A percentile compares a stretch with the other conserved stretches of the same genome.
Evolutionary conservation across 345 rosid genomes (phyloP).

Genomic region (Camelina hispida): DNA sequence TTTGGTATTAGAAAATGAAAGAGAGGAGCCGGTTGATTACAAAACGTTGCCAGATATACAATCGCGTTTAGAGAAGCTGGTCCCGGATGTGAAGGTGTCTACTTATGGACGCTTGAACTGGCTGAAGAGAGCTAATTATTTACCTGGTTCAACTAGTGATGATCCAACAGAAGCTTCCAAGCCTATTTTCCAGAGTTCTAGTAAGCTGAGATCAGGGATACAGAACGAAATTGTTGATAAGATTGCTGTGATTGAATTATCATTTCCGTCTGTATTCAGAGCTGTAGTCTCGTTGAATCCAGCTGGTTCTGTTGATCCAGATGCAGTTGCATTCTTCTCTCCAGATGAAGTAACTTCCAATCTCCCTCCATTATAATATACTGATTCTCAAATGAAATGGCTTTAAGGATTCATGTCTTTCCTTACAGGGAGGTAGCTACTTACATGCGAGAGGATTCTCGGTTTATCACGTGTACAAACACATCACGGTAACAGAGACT

Average conservation of each 20-base stretch:
- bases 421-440: slow-evolving; percentile 80
- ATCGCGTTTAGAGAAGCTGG: slow-evolving; percentile 58
- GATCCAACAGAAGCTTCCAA: slow-evolving; percentile 60
- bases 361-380: not conserved
- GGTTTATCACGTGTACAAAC: slow-evolving; percentile 67
- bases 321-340: slow-evolving; percentile 95
- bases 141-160: slow-evolving; percentile 69
- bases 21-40: slow-evolving; percentile 57
- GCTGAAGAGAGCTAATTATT: slow-evolving; percentile 78
- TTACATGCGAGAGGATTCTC: slow-evolving; percentile 82
- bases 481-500: slow-evolving; percentile 62
- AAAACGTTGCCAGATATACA: slow-evolving; percentile 71
- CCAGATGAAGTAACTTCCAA: slow-evolving; percentile 79
- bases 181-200: slow-evolving; percentile 59
- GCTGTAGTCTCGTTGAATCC: slow-evolving; percentile 88
- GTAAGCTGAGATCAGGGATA: slow-evolving; percentile 59
- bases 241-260: slow-evolving; percentile 74
- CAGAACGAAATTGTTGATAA: slow-evolving; percentile 56
- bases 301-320: slow-evolving; percentile 86
- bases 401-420: slow-evolving; percentile 20
- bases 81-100: slow-evolving; percentile 63
- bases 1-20: slow-evolving; percentile 39
- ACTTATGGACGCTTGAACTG: slow-evolving; percentile 80
- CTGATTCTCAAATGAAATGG: slow-evolving; percentile 6
- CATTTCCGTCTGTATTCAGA: slow-evolving; percentile 77